Conservation (phyloP, 805 yeast genomes). For the Lachancea kluyveri region DNA sequence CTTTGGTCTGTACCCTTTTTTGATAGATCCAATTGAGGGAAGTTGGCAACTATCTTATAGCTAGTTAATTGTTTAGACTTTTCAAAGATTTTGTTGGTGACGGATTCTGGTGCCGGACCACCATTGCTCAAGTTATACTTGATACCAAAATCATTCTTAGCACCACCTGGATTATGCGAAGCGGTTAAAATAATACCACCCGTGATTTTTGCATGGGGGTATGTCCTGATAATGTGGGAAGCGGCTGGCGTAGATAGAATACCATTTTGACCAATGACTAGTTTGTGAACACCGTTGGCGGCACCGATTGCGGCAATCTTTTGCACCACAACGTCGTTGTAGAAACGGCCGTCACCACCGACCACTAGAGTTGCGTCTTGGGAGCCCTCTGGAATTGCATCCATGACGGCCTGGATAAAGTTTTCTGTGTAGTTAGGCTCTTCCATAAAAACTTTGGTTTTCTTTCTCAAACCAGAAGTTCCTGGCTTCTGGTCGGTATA, state of each 20-base stretch:
- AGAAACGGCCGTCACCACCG: conserved; percentile 97
- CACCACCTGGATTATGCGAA: conserved; percentile 97
- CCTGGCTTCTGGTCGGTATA: conserved; percentile 95
- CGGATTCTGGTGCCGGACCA: conserved; percentile 96
- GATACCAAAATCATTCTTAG: conserved; percentile 85
- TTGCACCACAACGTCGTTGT: conserved; percentile 76
- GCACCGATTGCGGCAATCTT: conserved; percentile 78
- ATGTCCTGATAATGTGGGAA: conserved; percentile 80
- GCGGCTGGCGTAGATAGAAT: conserved; percentile 94
- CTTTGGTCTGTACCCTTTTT: conserved; percentile 43
- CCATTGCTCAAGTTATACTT: conserved; percentile 93
- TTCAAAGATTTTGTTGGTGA: conserved; percentile 81
- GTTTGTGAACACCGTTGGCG: conserved; percentile 82
- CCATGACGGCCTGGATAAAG: conserved; percentile 80
- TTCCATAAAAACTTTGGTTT: conserved; percentile 72
- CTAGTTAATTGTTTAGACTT: conserved; percentile 49
- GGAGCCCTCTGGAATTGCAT: conserved; percentile 87
- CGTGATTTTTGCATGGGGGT: conserved; percentile 51
- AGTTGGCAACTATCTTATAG: conserved; percentile 53
- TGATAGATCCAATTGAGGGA: conserved; percentile 61
- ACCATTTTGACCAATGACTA: conserved; percentile 85
- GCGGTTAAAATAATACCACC: conserved; percentile 97
- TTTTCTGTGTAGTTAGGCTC: conserved; percentile 82
- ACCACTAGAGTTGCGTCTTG: conserved; percentile 70
- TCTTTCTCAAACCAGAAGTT: conserved; percentile 93